Evolutionary conservation across 23 red algal species (phyloP).

Genomic region (Agarophyton chilense): DNA sequence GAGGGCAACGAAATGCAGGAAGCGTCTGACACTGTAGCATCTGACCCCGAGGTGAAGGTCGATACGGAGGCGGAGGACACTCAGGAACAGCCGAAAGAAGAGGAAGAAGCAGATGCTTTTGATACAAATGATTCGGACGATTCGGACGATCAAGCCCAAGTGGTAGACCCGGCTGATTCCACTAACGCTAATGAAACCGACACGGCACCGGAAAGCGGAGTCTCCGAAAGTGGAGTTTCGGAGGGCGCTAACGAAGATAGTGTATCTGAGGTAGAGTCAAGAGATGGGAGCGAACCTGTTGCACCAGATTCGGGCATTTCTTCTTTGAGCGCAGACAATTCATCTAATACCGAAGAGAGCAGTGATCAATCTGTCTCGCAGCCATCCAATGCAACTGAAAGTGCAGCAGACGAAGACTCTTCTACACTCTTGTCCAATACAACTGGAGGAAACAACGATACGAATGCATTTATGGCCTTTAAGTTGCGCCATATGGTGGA

Average conservation of each 20-base stretch:
- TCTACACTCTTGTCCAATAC: neutral
- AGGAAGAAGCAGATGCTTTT: neutral
- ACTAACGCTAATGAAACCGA: neutral
- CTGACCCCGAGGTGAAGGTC: neutral
- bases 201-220: neutral
- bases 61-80: neutral
- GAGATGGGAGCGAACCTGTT: neutral
- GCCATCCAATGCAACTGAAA: neutral
- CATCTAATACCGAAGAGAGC: neutral
- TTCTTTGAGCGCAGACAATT: no score
- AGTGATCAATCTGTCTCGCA: neutral
- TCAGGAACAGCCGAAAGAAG: neutral
- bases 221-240: neutral
- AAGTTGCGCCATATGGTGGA: slow-evolving; percentile 38
- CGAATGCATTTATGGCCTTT: slow-evolving; percentile 33
- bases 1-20: neutral
- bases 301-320: neutral
- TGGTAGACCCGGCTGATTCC: no score
- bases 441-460: slow-evolving; percentile 32
- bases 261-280: neutral
- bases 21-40: neutral
- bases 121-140: neutral
- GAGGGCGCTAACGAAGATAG: neutral
- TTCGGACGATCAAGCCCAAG: no score
- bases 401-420: neutral